These are phyloP conservation scores for Malbranchea zuffiana DNA, from an alignment of 2,329 filamentous ascomycete species.

Conservation along the genomic window DNA sequence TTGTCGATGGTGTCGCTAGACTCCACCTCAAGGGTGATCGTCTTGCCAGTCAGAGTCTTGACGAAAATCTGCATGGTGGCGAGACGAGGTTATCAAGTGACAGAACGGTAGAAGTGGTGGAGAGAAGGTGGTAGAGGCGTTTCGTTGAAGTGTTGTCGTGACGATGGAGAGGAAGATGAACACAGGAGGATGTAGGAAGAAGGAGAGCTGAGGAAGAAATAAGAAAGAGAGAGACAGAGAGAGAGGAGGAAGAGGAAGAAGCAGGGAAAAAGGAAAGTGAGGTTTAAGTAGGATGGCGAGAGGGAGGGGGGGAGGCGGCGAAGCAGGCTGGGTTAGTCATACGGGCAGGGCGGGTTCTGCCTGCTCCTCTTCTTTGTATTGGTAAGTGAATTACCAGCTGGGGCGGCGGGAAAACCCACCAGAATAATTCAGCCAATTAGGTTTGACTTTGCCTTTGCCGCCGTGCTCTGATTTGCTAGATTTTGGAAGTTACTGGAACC, in stretches of 20 bases:
- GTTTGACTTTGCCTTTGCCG: too few relatives aligned
- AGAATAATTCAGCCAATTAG: too few relatives aligned
- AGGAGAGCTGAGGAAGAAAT: conserved; percentile 12
- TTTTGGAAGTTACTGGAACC: conserved; percentile 6
- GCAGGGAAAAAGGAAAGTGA: conserved; percentile 19
- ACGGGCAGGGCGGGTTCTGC: conserved; percentile 2
- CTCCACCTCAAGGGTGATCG: conserved; percentile 42
- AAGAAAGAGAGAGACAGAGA: conserved; percentile 18
- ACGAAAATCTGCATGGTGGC: conserved; percentile 92
- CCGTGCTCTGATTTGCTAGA: not conserved
- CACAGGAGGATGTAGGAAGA: conserved; percentile 12
- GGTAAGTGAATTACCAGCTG: not conserved
- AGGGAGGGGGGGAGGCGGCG: conserved; percentile 12
- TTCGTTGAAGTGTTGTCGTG: conserved; percentile 10
- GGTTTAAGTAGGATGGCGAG: conserved; percentile 25
- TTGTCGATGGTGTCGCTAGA: conserved; percentile 42
- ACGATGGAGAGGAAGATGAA: conserved; percentile 12
- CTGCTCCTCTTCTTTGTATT: too few relatives aligned
- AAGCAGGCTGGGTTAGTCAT: conserved; percentile 6
- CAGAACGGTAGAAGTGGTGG: conserved; percentile 2
- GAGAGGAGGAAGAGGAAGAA: conserved; percentile 18
- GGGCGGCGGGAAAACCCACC: not conserved
- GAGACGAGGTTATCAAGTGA: conserved; percentile 14
- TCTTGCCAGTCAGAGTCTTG: conserved; percentile 67
- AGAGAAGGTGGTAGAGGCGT: conserved; percentile 9